Evolutionary conservation across 176 grass and related monocot species (phyloP), one percentile per base, ranked within the genome.

Genomic region (Triticum urartu): DNA sequence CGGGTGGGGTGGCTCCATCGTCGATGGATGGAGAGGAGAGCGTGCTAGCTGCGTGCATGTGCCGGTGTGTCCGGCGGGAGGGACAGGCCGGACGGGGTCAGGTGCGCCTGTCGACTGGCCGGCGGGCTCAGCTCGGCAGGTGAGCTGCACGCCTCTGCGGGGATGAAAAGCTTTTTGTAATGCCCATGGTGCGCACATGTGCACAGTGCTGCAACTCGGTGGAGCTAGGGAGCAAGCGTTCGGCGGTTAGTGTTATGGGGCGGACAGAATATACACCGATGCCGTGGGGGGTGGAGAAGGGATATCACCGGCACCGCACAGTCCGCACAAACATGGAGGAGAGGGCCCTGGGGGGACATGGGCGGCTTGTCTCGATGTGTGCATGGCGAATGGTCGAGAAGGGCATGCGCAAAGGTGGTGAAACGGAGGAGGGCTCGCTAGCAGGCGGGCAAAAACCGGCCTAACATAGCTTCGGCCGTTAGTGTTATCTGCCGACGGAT

Each of bases 51-150:
- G 24, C 45, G 72, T 18, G 72, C 72, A 75, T 75, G 72, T 75
- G 72, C 9, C 2, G 0, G 0, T 75, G 72, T 75, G 1, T 52
- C 43, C 6, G 25, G 43, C 42, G 43, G 72, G 72, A 75, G 77
- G 34, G 20, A 43, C 61, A 80, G 35, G 8, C 64, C 60, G 64
- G 78, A 8, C 64, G 60, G 24, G 38, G 78, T 79, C 78, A 80
- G 78, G 8, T 80, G 78, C 40, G 61, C 22, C 1, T 80, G 61
- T 80, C 61, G 61, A 17, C 60, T 47, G 22, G 72, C 72, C 13
- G 72, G 40, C 68, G 9, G 56, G 14, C 69, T 50, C 47, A 0
- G 13, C n/a, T 62, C 21, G 11, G n/a, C 60, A 59, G 56, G 56
- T 72, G 38, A 25, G 71, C 42, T 36, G 66, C 64, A 67, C 64